Evolutionary conservation across 1,284 basidiomycete genomes (phyloP), one percentile per base, ranked within the genome.

Genomic region (Ceratobasidium sp.): DNA sequence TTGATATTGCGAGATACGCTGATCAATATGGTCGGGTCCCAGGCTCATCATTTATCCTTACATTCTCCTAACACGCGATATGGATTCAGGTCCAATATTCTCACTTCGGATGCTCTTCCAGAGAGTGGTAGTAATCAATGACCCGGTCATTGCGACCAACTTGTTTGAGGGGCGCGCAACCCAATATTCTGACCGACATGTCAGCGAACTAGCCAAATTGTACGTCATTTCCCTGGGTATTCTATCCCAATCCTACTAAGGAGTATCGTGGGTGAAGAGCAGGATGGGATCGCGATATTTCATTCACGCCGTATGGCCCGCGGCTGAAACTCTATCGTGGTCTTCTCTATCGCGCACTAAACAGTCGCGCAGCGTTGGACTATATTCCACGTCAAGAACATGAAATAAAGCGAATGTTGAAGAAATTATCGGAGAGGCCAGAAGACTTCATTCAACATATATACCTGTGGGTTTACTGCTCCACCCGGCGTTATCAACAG

Each of bases 241-340:
- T n/a, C n/a, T n/a, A n/a, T n/a, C n/a, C n/a, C n/a, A n/a, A n/a
- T n/a, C n/a, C n/a, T n/a, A n/a, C n/a, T n/a, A n/a, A n/a, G n/a
- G n/a, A n/a, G n/a, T n/a, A n/a, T n/a, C n/a, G n/a, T n/a, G n/a
- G n/a, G n/a, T n/a, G n/a, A n/a, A n/a, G n/a, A n/a, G n/a, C n/a
- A n/a, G 57, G 43, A 1, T 60, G 40, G 57, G 29, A 60, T 20
- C 32, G 22, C 8, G 57, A 60, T 34, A 47, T 60, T 42, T 25
- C 43, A 10, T 17, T 56, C 6, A 20, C 43, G 7, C 38, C 17
- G 43, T 56, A 56, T 20, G 54, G 54, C n/a, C 38, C 54, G 3
- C 13, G 1, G 38, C 54, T 25, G 5, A 56, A 56, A 35, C 29
- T 8, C 12, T 56, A 56, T 13, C 34, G 54, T n/a, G 43, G 38